These are phyloP conservation scores for Pseudognaphalium luteoalbum DNA, from an alignment of 129 eudicot species.

Conservation along the genomic window DNA sequence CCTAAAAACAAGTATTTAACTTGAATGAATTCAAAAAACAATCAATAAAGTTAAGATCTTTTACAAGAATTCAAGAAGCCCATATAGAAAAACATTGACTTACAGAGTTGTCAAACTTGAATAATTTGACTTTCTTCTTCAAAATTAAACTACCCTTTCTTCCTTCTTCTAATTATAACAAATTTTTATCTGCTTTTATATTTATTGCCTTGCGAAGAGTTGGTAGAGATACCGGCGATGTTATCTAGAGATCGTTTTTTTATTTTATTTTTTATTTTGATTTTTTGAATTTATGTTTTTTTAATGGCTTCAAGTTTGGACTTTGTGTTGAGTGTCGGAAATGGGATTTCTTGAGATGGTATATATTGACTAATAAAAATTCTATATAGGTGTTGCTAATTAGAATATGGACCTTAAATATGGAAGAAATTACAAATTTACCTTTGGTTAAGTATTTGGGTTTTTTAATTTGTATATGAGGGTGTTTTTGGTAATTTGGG, in stretches of 20 bases:
- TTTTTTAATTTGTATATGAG: not conserved
- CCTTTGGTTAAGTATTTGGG: not conserved
- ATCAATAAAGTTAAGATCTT: conserved; percentile 2
- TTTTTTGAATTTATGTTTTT: not conserved
- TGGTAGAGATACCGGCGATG: conserved; percentile 41
- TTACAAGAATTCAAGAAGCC: conserved; percentile 3
- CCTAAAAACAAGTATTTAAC: conserved; percentile 8
- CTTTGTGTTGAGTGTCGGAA: conserved; percentile 34
- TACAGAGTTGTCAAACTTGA: conserved; percentile 34
- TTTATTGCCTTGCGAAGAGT: conserved; percentile 18
- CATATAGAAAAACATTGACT: conserved; percentile 1
- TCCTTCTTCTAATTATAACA: not conserved
- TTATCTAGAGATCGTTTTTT: conserved; percentile 35
- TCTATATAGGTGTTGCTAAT: conserved; percentile 10
- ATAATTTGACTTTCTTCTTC: conserved; percentile 25
- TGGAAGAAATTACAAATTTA: conserved; percentile 1
- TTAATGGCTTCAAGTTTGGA: conserved; percentile 17
- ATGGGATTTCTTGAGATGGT: conserved; percentile 25
- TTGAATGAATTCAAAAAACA: not conserved
- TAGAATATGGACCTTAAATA: not conserved
- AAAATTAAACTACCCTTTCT: conserved; percentile 12
- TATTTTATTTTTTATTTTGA: too few species aligned
- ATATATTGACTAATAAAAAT: conserved; percentile 20
- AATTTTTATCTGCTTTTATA: not conserved
- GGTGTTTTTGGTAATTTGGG: conserved; percentile 4